These are phyloP conservation scores for Myrica gale DNA, from an alignment of 306 rosid species.

Conservation along the genomic window DNA sequence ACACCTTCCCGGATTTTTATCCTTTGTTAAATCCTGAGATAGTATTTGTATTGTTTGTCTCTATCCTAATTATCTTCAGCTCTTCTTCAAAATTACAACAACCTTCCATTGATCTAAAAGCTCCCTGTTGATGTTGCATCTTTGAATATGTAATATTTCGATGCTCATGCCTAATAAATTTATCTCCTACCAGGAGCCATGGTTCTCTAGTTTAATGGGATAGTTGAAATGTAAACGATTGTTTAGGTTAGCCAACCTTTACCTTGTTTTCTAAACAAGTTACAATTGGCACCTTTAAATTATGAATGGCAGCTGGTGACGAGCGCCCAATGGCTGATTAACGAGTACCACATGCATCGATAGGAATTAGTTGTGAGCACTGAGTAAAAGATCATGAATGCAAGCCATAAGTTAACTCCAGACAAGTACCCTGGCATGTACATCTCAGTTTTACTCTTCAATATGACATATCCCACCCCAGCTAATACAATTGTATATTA, in stretches of 20 bases:
- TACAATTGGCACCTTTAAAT: not conserved
- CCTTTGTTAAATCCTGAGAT: not conserved
- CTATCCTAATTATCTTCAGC: not conserved
- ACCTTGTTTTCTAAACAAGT: not conserved
- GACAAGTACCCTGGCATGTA: not conserved
- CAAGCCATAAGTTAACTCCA: too few species aligned
- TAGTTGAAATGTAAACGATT: too few species aligned
- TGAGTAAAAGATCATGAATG: too few species aligned
- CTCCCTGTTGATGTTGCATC: not conserved
- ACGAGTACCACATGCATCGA: too few species aligned
- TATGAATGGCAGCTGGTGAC: not conserved
- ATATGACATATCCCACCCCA: not conserved
- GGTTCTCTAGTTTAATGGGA: not conserved
- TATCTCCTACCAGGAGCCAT: not conserved
- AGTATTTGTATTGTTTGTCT: not conserved
- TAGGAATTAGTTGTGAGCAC: too few species aligned
- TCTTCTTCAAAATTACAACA: not conserved
- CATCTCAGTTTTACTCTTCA: not conserved
- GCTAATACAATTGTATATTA: too few species aligned
- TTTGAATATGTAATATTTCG: not conserved
- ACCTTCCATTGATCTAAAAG: not conserved
- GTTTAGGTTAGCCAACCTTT: not conserved
- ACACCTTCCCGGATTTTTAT: too few species aligned
- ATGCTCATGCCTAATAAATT: not conserved
- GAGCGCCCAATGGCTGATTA: not conserved